Evolutionary conservation across 1,284 basidiomycete species (phyloP).

Genomic region (Paramarasmius palmivorus): DNA sequence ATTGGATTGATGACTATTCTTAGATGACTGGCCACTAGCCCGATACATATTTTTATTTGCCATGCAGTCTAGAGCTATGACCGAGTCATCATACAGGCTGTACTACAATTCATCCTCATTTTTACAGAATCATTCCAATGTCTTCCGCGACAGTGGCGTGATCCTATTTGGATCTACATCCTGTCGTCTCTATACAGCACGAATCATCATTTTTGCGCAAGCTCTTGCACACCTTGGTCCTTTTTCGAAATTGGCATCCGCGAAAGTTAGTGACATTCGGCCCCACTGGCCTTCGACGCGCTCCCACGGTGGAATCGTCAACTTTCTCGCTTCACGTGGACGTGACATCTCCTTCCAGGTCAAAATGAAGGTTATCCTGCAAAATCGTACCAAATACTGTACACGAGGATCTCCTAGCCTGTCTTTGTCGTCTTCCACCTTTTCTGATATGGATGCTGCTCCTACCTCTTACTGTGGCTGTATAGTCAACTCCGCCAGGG

Average conservation of each 20-base stretch:
- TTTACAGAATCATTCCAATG: no score
- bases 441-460: background rate
- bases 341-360: background rate
- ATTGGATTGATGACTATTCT: no score
- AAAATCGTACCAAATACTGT: background rate
- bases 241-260: background rate
- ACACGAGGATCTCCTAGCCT: background rate
- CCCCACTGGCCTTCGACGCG: background rate
- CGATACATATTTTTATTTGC: no score
- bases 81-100: no score
- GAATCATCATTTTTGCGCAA: background rate
- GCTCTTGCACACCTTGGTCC: background rate
- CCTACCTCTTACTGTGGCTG: no score
- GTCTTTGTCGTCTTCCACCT: background rate
- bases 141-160: no score
- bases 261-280: background rate
- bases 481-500: no score
- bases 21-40: no score
- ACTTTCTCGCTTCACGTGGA: background rate
- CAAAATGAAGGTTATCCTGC: background rate
- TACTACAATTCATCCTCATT: no score
- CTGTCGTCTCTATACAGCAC: background rate
- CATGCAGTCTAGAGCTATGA: no score
- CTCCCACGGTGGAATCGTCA: conserved; percentile 16
- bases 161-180: no score